Evolutionary conservation across 306 rosid species (phyloP), one percentile per base, ranked within the genome.

Genomic region (Cucumis melo): DNA sequence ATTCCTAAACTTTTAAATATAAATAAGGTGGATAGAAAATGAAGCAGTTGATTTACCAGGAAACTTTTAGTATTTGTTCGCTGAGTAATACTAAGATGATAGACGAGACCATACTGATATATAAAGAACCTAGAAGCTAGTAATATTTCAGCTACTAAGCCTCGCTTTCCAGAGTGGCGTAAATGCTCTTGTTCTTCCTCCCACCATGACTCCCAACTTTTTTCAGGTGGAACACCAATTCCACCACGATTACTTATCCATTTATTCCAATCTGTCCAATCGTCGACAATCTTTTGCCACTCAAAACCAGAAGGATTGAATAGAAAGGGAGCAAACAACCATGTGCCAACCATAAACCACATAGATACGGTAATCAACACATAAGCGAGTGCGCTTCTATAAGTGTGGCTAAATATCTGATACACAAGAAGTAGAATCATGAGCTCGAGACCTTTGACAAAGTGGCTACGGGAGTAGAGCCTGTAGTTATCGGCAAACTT

Each of bases 161-260:
- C 98, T 3, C 98, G 95, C 56, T 68, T 87, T 78, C 97, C 98
- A 13, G 98, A 91, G 85, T 94, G 77, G 51, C 63, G 91, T 74
- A 94, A 97, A 89, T 94, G 99, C 79, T 90, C 97, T 79, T 90
- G 99, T 81, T 92, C 97, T 86, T 89, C 96, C 81, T 94, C 98
- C 98, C 98, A 94, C 98, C 98, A 94, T 41, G 98, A 94, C 79
- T 94, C 97, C 98, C 97, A 94, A 82, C 98, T 94, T 83, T 94
- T 94, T 83, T 89, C 97, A 16, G 96, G 83, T 0, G 88, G 93
- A 79, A 94, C 97, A 80, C 98, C 98, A 54, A 94, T 94, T 74
- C 98, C 97, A 2, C 98, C 97, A 12, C 87, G 85, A 70, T 91
- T 90, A 87, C 97, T 90, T 44, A 91, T 89, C 98, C 98, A 94